Base-by-base conservation (phyloP, 192 early-diverging fungal species). In the Linnemannia hyalina region DNA sequence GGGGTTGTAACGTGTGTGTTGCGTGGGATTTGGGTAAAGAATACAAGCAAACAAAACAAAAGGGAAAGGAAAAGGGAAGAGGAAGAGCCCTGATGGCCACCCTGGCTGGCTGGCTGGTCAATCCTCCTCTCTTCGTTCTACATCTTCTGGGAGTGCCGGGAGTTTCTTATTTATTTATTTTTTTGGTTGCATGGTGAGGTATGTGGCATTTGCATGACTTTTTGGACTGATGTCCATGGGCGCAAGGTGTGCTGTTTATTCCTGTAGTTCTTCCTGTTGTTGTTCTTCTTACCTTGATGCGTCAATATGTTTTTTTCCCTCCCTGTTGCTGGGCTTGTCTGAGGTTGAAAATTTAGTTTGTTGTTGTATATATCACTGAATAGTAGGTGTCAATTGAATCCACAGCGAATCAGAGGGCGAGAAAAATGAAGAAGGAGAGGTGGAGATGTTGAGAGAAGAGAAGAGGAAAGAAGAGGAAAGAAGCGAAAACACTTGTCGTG, bases 381-480 rank as follows among this genome's bases (percentile, higher is more conserved):
- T 29, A 29, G 11, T 4, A 13, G 11, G 4, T 9, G 29, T 3
- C 57, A n/a, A 65, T 32, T 65, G 60, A 65, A 65, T 65, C n/a
- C 13, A 29, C 60, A 65, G 60, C 60, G 60, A 65, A 65, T 65
- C 60, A 65, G 60, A 65, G 60, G n/a, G 60, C 60, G 26, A 65
- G 60, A 29, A 65, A 32, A 65, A 32, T n/a, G 18, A 32, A 60
- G 26, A 32, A 3, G 60, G 60, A 65, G 26, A 32, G 29, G 26
- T 29, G 29, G 32, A 32, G 2, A 65, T 15, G 60, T 65, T 29
- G 15, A 65, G 26, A 65, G 54, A 55, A 55, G 54, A 65, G 26
- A 65, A 32, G n/a, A 9, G 13, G 18, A 18, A 52, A 52, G 60
- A 32, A 65, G 23, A 65, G 60, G 26, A 65, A 29, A 65, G 26